phyloP scores from a whole-genome alignment of 164 flowering plant species.

The Malania oleifera region DNA sequence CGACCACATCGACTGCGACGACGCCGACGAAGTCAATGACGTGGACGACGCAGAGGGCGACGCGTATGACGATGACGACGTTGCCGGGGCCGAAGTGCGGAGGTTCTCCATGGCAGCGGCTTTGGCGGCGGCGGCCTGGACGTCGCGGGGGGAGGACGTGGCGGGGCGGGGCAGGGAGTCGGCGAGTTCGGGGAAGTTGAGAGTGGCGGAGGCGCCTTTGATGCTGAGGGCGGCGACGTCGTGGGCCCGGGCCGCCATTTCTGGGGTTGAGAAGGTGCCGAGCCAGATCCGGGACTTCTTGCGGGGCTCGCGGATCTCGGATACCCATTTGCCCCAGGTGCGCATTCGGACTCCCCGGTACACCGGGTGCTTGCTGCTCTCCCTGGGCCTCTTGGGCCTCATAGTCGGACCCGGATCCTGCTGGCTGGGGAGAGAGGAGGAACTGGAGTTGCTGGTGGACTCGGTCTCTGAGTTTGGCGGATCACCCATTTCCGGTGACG shows the following conservation, averaged over 20 bases:
- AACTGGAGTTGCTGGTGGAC: background rate
- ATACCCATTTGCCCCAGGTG: conserved; percentile 68
- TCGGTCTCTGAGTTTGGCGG: conserved; percentile 16
- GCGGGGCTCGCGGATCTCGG: conserved; percentile 59
- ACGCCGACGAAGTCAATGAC: background rate
- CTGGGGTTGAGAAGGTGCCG: conserved; percentile 56
- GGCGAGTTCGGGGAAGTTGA: conserved; percentile 61
- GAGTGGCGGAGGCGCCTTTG: conserved; percentile 48
- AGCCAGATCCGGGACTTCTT: conserved; percentile 69
- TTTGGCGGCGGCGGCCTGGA: conserved; percentile 53
- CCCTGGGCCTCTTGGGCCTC: conserved; percentile 17
- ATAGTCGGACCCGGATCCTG: conserved; percentile 1
- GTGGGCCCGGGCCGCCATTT: conserved; percentile 71
- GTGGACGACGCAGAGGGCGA: conserved; percentile 8
- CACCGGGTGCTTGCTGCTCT: conserved; percentile 37
- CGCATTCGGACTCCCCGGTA: conserved; percentile 67
- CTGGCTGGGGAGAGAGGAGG: background rate
- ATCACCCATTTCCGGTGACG: conserved; percentile 12
- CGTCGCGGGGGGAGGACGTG: conserved; percentile 48
- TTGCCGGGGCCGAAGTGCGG: background rate
- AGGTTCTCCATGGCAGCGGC: conserved; percentile 45
- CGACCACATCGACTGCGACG: background rate
- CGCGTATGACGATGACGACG: conserved; percentile 2
- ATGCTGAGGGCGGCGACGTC: conserved; percentile 55
- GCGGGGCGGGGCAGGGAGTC: conserved; percentile 44